phyloP scores from a whole-genome alignment of 257 asterid species.

The Striga asiatica region DNA sequence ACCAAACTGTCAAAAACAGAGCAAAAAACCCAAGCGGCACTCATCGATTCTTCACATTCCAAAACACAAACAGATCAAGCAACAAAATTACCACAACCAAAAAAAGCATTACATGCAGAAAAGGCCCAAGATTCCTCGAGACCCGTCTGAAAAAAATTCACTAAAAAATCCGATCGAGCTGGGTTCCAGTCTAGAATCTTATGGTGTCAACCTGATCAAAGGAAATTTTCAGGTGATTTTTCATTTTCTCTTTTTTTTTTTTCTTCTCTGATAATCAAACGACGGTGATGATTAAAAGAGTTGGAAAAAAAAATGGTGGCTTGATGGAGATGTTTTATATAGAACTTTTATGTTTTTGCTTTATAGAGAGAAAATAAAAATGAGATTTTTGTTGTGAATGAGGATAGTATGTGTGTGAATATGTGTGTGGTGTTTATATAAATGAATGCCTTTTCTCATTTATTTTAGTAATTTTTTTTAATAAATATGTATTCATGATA shows the following conservation, averaged over 20 bases:
- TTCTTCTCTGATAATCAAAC: slow-evolving; percentile 15
- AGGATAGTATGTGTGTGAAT: slow-evolving; percentile 31
- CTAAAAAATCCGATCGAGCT: slow-evolving; percentile 28
- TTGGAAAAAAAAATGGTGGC: slow-evolving; percentile 18
- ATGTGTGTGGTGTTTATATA: slow-evolving; percentile 18
- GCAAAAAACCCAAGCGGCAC: slow-evolving; percentile 2
- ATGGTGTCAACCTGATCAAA: slow-evolving; percentile 33
- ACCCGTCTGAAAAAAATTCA: slow-evolving; percentile 26
- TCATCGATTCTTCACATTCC: slow-evolving; percentile 34
- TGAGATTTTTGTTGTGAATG: slow-evolving; percentile 20
- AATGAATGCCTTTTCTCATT: slow-evolving; percentile 29
- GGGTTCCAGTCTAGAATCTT: slow-evolving; percentile 17
- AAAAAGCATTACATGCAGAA: slow-evolving; percentile 41
- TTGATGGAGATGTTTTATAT: slow-evolving; percentile 22
- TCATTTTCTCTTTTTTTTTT: no score
- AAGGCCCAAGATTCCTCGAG: slow-evolving; percentile 44
- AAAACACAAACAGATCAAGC: slow-evolving; percentile 45
- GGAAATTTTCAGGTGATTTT: slow-evolving; percentile 15
- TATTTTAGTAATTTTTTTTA: no score
- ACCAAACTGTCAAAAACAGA: slow-evolving; percentile 12
- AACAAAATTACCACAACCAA: slow-evolving; percentile 16
- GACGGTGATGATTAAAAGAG: slow-evolving; percentile 19
- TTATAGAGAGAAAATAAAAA: slow-evolving; percentile 16
- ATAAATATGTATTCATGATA: no score
- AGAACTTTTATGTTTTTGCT: slow-evolving; percentile 5